Evolutionary conservation across 257 asterid genomes (phyloP).

Genomic region (Verbena officinalis): DNA sequence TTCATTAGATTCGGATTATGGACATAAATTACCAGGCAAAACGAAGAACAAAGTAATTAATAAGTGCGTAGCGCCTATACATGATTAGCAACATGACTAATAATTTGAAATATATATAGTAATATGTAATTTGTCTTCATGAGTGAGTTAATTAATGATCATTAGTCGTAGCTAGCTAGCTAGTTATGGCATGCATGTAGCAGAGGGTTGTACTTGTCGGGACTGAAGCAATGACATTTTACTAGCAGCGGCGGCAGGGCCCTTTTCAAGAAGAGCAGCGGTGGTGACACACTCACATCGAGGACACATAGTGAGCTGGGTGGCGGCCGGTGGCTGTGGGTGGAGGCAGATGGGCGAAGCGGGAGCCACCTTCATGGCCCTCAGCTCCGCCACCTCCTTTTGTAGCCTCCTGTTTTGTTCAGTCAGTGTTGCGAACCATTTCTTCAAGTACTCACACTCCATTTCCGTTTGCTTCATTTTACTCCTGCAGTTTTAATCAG

Average conservation of each 20-base stretch:
- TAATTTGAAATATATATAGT: conserved; percentile 9
- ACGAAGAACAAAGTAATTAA: not conserved
- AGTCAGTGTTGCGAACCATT: conserved; percentile 62
- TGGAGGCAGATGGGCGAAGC: conserved; percentile 39
- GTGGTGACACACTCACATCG: conserved; percentile 53
- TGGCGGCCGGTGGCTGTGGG: conserved; percentile 38
- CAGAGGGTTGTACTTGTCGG: conserved; percentile 34
- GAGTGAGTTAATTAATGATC: not conserved
- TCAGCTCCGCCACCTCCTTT: conserved; percentile 59
- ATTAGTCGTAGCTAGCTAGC: not conserved
- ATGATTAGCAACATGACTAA: not conserved
- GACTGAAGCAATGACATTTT: conserved; percentile 26
- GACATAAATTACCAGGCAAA: not conserved
- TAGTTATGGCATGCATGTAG: conserved; percentile 30
- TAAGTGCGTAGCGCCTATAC: conserved; percentile 12
- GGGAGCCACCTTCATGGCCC: conserved; percentile 50
- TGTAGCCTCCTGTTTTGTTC: conserved; percentile 67
- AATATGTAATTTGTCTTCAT: not conserved
- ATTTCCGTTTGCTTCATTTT: conserved; percentile 82
- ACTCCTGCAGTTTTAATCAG: conserved; percentile 46
- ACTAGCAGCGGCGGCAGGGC: conserved; percentile 17
- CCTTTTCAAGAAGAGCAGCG: conserved; percentile 8
- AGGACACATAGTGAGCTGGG: conserved; percentile 79
- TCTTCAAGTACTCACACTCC: conserved; percentile 73
- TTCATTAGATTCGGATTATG: conserved; percentile 1